Conservation (phyloP, 1,284 basidiomycete species). For the Apiotrichum siamense region DNA sequence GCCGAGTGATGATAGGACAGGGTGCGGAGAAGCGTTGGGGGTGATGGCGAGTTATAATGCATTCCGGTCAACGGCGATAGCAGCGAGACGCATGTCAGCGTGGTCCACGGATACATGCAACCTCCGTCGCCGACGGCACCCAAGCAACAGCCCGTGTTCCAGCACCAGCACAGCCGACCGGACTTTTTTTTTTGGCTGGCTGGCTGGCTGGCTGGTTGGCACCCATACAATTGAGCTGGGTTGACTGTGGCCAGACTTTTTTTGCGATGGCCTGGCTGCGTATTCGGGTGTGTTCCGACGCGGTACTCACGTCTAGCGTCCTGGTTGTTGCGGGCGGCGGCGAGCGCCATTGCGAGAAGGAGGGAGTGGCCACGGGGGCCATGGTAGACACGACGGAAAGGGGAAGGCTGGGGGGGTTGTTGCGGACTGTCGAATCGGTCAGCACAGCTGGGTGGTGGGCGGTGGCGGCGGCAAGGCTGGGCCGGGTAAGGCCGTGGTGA, state of each 20-base stretch:
- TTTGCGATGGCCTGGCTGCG: not conserved
- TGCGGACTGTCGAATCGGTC: not conserved
- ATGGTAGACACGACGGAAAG: not conserved
- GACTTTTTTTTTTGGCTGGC: constrained; percentile 5
- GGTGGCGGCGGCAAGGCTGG: no score
- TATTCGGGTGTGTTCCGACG: not conserved
- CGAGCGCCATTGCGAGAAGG: constrained; percentile 10
- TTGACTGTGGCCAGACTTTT: not conserved
- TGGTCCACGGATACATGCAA: not conserved
- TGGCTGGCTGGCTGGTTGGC: no score
- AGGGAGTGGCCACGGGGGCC: constrained; percentile 7
- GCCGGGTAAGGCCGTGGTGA: no score
- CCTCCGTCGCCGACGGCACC: not conserved
- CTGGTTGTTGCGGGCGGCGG: constrained; percentile 1
- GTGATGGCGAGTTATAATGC: not conserved
- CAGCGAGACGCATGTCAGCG: no score
- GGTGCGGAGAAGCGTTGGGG: not conserved
- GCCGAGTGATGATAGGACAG: not conserved
- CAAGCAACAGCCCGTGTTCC: not conserved
- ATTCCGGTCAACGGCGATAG: not conserved
- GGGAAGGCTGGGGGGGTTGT: not conserved
- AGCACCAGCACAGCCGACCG: not conserved
- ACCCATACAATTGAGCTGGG: not conserved
- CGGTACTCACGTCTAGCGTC: constrained; percentile 9
- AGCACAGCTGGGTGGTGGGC: not conserved